A percentile compares a stretch with the other conserved stretches of the same genome.
Evolutionary conservation across 2,329 filamentous ascomycete genomes (phyloP).

Genomic region (Cercospora beticola): DNA sequence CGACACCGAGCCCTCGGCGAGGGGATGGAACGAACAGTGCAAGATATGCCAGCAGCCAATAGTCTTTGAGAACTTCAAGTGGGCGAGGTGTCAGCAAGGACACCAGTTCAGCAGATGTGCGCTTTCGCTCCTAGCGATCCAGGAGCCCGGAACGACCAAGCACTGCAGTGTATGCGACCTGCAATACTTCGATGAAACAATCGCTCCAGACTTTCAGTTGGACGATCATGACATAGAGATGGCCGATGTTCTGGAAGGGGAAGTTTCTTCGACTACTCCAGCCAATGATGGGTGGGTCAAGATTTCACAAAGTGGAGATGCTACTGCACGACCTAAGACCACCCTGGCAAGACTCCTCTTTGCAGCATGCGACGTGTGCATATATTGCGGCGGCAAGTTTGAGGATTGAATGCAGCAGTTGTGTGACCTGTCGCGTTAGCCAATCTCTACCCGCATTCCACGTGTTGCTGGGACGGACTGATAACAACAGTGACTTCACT

Average conservation of each 20-base stretch:
- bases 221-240: conserved; percentile 17
- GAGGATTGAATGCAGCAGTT: conserved; percentile 26
- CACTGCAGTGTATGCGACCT: conserved; percentile 54
- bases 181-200: conserved; percentile 50
- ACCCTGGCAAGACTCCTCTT: conserved; percentile 38
- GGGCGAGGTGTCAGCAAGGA: conserved; percentile 51
- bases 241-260: conserved; percentile 11
- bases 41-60: conserved; percentile 53
- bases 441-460: conserved; percentile 31
- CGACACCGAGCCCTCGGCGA: conserved; percentile 12
- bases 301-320: conserved; percentile 16
- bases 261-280: conserved; percentile 11
- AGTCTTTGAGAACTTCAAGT: conserved; percentile 48
- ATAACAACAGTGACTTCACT: conserved; percentile 14
- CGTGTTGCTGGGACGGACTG: conserved; percentile 22
- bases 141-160: conserved; percentile 55
- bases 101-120: conserved; percentile 57
- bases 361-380: conserved; percentile 38
- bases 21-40: conserved; percentile 49
- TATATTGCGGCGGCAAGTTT: conserved; percentile 43
- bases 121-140: conserved; percentile 56
- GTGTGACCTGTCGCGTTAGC: conserved; percentile 21
- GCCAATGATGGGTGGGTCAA: conserved; percentile 22
- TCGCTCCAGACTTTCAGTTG: conserved; percentile 10
- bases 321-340: conserved; percentile 21